phyloP scores from a whole-genome alignment of 1,284 basidiomycete species.

The Neonothopanus nambi region DNA sequence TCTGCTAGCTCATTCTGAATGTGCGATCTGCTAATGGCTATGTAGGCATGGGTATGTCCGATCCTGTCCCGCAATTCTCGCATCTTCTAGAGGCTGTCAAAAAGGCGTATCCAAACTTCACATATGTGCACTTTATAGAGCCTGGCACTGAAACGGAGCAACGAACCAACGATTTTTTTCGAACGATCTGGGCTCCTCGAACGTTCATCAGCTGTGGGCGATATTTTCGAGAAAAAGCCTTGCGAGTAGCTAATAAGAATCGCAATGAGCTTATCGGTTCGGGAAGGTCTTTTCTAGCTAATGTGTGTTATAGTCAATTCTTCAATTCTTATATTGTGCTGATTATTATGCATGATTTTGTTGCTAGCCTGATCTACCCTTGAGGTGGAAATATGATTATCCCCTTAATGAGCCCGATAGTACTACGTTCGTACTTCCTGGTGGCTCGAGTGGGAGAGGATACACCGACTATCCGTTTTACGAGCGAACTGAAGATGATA shows the following conservation, averaged over 20 bases:
- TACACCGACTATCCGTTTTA: slow-evolving; percentile 36
- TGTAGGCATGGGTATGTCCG: slow-evolving; percentile 36
- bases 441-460: slow-evolving; percentile 23
- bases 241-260: slow-evolving; percentile 20
- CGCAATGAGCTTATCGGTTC: no score
- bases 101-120: slow-evolving; percentile 36
- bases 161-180: slow-evolving; percentile 28
- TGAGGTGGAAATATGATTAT: slow-evolving; percentile 32
- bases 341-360: not conserved
- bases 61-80: slow-evolving; percentile 45
- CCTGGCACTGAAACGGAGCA: slow-evolving; percentile 24
- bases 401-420: slow-evolving; percentile 22
- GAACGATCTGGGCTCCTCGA: slow-evolving; percentile 27
- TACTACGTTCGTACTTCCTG: slow-evolving; percentile 25
- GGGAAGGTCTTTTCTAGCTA: slow-evolving; percentile 41
- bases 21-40: no score
- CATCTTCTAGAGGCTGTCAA: slow-evolving; percentile 38
- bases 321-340: no score
- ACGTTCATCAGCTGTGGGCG: slow-evolving; percentile 39
- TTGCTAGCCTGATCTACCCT: slow-evolving; percentile 48
- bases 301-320: slow-evolving; percentile 32
- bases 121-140: slow-evolving; percentile 56
- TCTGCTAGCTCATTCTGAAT: not conserved
- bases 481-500: no score
- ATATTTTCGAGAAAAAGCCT: slow-evolving; percentile 22